phyloP scores from a whole-genome alignment of 768 basidiomycete species.

The Podaxis sp. region DNA sequence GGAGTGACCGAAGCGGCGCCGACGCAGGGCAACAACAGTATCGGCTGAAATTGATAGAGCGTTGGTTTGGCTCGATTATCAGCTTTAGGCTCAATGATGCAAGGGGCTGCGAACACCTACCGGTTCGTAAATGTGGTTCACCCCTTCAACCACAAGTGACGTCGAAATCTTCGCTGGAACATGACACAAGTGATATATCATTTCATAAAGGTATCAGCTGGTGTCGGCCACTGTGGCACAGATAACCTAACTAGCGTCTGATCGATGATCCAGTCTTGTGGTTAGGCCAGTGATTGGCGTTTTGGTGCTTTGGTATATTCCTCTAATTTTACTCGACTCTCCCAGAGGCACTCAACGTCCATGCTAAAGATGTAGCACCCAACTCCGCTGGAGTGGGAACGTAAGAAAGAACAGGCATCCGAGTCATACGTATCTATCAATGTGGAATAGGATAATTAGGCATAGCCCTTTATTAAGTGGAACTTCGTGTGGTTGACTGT shows the following conservation, averaged over 20 bases:
- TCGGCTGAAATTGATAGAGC: background rate
- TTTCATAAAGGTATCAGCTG: background rate
- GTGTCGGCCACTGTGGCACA: background rate
- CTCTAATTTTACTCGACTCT: conserved; percentile 1
- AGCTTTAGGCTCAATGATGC: background rate
- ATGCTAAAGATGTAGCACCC: background rate
- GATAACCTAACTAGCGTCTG: background rate
- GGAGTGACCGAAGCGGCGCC: background rate
- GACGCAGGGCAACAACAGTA: background rate
- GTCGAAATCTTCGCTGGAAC: background rate
- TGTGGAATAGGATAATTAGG: background rate
- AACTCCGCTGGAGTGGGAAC: background rate
- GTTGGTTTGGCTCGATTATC: background rate
- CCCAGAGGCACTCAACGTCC: background rate
- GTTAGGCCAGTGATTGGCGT: background rate
- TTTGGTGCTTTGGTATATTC: background rate
- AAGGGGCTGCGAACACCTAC: conserved; percentile 13
- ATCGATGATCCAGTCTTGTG: background rate
- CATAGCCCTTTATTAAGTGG: background rate
- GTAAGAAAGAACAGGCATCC: background rate
- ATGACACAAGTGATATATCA: background rate
- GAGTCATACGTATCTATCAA: background rate
- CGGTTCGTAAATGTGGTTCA: background rate
- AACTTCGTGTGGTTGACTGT: background rate
- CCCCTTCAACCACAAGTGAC: background rate